Percentiles rank a stretch among this genome's conserved stretches.
phyloP scores from a whole-genome alignment of 1,139 yeast genomes.

The Hyphopichia fennica region DNA sequence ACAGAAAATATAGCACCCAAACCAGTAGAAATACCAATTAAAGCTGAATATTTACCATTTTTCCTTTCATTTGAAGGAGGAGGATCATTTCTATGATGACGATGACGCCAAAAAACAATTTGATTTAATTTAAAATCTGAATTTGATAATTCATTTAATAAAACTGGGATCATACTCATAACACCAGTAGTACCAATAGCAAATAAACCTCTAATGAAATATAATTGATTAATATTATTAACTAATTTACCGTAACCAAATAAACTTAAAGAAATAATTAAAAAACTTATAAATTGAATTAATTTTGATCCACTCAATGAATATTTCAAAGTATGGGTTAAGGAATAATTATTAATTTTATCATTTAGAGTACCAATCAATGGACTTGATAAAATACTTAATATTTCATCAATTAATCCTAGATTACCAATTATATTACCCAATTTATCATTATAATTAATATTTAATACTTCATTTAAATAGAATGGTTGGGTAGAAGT shows the following conservation, averaged over 20 bases:
- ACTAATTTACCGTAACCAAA: slow-evolving; percentile 46
- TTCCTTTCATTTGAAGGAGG: slow-evolving; percentile 12
- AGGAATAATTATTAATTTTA: slow-evolving; percentile 29
- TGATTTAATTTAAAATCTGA: slow-evolving; percentile 38
- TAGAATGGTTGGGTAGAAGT: slow-evolving; percentile 70
- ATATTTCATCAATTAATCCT: slow-evolving; percentile 64
- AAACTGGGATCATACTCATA: slow-evolving; percentile 49
- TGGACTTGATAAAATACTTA: slow-evolving; percentile 58
- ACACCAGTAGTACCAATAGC: slow-evolving; percentile 60
- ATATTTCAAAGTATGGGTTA: slow-evolving; percentile 4
- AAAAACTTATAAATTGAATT: slow-evolving; percentile 49
- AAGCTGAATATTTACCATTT: slow-evolving; percentile 59
- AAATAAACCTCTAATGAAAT: slow-evolving; percentile 53
- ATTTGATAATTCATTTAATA: slow-evolving; percentile 54
- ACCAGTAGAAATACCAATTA: slow-evolving; percentile 65
- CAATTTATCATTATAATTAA: slow-evolving; percentile 32
- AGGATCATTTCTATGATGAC: slow-evolving; percentile 2
- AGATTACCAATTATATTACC: slow-evolving; percentile 61
- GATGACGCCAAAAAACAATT: slow-evolving; percentile 23
- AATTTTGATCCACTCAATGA: slow-evolving; percentile 54
- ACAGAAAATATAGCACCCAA: slow-evolving; percentile 68
- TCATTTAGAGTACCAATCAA: slow-evolving; percentile 66
- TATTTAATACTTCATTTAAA: slow-evolving; percentile 54
- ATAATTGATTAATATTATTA: slow-evolving; percentile 39
- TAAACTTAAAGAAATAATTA: slow-evolving; percentile 47